These are phyloP conservation scores for Rhynchosporium secalis DNA, from an alignment of 2,329 filamentous ascomycete genomes.

Conservation along the genomic window DNA sequence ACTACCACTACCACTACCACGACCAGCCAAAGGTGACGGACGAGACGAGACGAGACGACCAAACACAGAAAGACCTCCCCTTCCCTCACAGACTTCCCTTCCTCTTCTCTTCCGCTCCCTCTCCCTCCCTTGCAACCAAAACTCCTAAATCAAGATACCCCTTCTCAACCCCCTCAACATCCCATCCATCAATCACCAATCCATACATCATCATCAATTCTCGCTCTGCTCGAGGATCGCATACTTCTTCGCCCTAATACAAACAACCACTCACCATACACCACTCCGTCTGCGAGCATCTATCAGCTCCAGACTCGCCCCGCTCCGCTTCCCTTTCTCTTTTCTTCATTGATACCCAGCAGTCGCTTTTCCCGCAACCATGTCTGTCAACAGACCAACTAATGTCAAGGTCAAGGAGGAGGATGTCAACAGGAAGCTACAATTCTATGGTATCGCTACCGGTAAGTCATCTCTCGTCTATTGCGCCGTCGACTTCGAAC, in stretches of 20 bases:
- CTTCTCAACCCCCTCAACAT: neutral
- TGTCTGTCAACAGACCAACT: constrained; percentile 38
- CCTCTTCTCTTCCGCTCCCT: constrained; percentile 3
- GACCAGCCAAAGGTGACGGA: neutral
- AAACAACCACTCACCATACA: neutral
- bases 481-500: neutral
- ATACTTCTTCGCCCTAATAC: neutral
- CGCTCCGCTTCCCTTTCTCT: constrained; percentile 10
- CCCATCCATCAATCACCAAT: constrained; percentile 3
- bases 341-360: constrained; percentile 30
- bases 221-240: neutral
- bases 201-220: neutral
- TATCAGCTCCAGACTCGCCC: constrained; percentile 11
- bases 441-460: constrained; percentile 85
- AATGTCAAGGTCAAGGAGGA: constrained; percentile 37
- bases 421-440: constrained; percentile 89
- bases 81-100: constrained; percentile 10
- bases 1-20: neutral
- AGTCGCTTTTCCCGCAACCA: constrained; percentile 19
- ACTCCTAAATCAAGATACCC: constrained; percentile 8
- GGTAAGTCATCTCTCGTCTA: constrained; percentile 45
- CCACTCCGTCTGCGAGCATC: constrained; percentile 1
- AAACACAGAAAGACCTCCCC: constrained; percentile 7
- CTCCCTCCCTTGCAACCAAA: neutral
- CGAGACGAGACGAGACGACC: neutral